phyloP scores from a whole-genome alignment of 441 rosid species.

The Jatropha podagrica region DNA sequence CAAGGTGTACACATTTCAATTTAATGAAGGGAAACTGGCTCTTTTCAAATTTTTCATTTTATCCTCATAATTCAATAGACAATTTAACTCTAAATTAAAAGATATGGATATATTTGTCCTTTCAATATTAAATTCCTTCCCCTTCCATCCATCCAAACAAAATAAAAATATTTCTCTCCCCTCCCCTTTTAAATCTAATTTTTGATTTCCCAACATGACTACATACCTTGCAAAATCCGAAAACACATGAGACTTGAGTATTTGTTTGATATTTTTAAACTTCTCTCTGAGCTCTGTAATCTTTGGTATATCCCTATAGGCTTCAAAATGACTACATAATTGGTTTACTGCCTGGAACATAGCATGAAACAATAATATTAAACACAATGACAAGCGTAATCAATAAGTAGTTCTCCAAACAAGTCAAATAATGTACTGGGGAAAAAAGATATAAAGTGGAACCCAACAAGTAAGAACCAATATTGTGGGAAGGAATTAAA shows the following conservation, averaged over 20 bases:
- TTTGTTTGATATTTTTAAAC: constrained; percentile 91
- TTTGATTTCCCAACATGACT: background rate
- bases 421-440: background rate
- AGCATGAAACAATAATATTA: constrained; percentile 27
- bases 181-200: background rate
- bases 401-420: background rate
- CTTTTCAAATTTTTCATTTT: too few relatives aligned
- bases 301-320: constrained; percentile 95
- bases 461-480: background rate
- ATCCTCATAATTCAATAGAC: too few relatives aligned
- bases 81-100: too few relatives aligned
- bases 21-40: too few relatives aligned
- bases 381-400: constrained; percentile 15
- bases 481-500: background rate
- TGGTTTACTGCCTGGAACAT: constrained; percentile 96
- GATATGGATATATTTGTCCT: too few relatives aligned
- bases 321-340: constrained; percentile 96
- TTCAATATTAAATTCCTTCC: too few relatives aligned
- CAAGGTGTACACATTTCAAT: too few relatives aligned
- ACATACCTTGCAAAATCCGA: constrained; percentile 96
- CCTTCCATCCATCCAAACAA: too few relatives aligned
- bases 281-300: constrained; percentile 97
- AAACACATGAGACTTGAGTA: constrained; percentile 92
- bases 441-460: background rate
- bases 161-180: background rate